Evolutionary conservation across 345 rosid genomes (phyloP), one percentile per base, ranked within the genome.

Genomic region (Dimocarpus longan): DNA sequence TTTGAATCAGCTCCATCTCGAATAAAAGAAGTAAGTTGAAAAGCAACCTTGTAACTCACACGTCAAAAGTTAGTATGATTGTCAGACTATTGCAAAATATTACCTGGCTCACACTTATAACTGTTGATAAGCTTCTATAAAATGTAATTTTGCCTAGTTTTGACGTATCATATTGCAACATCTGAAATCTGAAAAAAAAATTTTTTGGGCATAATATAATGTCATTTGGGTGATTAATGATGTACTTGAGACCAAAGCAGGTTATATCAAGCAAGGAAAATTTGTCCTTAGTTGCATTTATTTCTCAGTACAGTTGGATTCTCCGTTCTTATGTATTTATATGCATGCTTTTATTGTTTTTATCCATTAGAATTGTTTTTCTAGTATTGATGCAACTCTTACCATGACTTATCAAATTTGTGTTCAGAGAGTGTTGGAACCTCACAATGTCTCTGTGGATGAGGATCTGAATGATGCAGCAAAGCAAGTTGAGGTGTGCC

Each of bases 381-480:
- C 16, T 37, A 10, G 64, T 68, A 69, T n/a, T 54, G 43, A 24
- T 69, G 40, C 18, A 52, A 54, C 43, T 37, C 72, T 16, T 9
- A 39, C 6, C 8, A 19, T 64, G 48, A 74, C 6, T 13, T 10
- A 16, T 6, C 10, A 68, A 73, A 22, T 66, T 80, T 68, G 72
- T 21, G 50, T 89, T 70, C 94, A 96, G 99, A 81, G 86, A 50
- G 82, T 75, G 62, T 82, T 94, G 79, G 87, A 86, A 82, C 97
- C 98, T n/a, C 99, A 89, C 80, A 89, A 74, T 56, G 86, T 94
- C 79, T 86, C 99, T 0, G 85, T 96, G 79, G 98, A 92, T 6
- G 98, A 94, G 73, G 99, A 94, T 86, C 98, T 94, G 40, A 91
- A 86, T 71, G 94, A 91, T 64, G 99, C 79, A 13, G 98, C 98